Evolutionary conservation across 116 monocot species (phyloP), one percentile per base, ranked within the genome.

Genomic region (Iris pallida): DNA sequence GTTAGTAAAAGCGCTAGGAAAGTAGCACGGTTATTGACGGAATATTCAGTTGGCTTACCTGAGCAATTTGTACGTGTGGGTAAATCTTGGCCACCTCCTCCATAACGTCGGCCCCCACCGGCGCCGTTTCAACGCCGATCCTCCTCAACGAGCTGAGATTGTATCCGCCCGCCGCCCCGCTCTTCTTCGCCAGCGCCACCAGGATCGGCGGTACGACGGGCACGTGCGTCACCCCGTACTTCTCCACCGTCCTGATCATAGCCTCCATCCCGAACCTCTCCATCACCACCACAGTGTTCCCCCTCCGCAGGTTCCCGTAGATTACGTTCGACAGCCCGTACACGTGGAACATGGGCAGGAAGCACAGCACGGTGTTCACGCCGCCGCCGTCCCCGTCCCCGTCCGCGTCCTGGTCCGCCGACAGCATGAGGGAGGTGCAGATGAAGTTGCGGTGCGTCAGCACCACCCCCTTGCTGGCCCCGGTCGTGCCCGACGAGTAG

Each of bases 401-500:
- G 4, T 8, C 16, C 43, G 9, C 13, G 9, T 82, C 80, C 64
- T 72, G 80, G 10, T 73, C 76, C 18, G 5, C 40, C 12, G 59
- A 48, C 56, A 70, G 10, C 76, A 84, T 76, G 12, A 80, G 0
- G n/a, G 69, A 56, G 0, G 71, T 43, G 16, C 56, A 65, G 9
- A 89, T 82, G 65, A 88, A 76, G 71, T 86, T 93, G 11, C 82
- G 66, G 45, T 89, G 93, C 3, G 89, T 89, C 51, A 84, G 63
- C 47, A 82, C 66, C n/a, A 89, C 93, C 3, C 93, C 89, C 53
- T 93, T 93, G 76, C 66, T 86, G 10, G 66, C 52, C 5, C 93
- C 93, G 7, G 93, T 89, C 5, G 93, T 93, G 4, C 93, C 93
- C 5, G 89, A 89, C 7, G 89, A 93, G 78, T 93, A 93, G 8